Conservation (phyloP, 176 grass and related monocot genomes). For the Triticum dicoccoides region DNA sequence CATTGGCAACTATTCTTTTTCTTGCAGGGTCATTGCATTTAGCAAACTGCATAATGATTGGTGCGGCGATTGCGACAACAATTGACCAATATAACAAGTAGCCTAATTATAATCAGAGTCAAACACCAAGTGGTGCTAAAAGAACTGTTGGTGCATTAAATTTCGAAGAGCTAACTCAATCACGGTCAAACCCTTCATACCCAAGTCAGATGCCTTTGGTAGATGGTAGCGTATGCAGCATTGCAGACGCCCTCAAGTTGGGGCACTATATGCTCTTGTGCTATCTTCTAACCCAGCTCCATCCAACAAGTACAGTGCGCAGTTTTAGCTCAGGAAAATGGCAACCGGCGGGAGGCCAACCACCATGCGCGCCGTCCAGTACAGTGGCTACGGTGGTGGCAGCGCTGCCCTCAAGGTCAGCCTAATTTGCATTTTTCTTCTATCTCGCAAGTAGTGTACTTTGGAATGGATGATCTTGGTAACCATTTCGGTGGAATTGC, state of each 20-base stretch:
- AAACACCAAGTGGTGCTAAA: background rate
- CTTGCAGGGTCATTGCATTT: background rate
- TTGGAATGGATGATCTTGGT: background rate
- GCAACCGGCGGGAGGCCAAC: background rate
- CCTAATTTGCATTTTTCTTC: background rate
- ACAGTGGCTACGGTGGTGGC: slow-evolving; percentile 48
- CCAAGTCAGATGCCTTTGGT: background rate
- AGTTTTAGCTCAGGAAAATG: background rate
- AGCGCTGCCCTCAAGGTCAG: slow-evolving; percentile 39
- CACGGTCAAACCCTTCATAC: background rate
- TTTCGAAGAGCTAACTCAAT: background rate
- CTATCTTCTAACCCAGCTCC: background rate
- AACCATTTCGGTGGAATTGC: background rate
- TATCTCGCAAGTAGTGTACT: background rate
- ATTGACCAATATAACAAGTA: background rate
- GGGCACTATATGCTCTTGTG: background rate
- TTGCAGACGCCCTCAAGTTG: background rate
- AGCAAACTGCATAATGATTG: background rate
- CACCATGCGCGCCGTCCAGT: slow-evolving; percentile 56
- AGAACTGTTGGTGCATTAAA: background rate
- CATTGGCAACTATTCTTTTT: background rate
- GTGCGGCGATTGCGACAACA: background rate
- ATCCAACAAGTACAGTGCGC: background rate
- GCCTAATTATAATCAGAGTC: background rate
- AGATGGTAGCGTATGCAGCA: too few relatives aligned